phyloP scores from a whole-genome alignment of 768 basidiomycete species.

The Russula dissimulans region DNA sequence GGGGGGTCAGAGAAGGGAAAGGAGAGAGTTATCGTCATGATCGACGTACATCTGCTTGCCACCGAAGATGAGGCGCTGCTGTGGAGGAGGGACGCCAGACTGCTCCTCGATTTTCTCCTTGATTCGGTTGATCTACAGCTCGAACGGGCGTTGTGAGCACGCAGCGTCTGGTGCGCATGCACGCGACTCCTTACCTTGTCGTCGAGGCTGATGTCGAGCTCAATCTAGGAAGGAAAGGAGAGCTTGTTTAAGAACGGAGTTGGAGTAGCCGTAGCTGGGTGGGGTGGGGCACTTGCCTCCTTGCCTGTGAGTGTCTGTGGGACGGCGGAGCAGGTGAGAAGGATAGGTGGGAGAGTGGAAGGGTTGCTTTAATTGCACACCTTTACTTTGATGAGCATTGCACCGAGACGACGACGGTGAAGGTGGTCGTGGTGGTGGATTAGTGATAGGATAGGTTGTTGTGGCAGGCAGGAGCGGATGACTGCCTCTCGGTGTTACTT shows the following conservation, averaged over 20 bases:
- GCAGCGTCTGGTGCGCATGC: too few relatives aligned
- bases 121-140: slow-evolving; percentile 74
- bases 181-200: slow-evolving; percentile 49
- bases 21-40: not conserved
- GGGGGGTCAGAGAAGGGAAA: not conserved
- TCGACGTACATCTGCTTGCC: slow-evolving; percentile 83
- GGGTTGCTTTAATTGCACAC: slow-evolving; percentile 29
- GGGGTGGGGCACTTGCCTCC: slow-evolving; percentile 49
- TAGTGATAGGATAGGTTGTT: not conserved
- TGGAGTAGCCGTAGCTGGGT: not conserved
- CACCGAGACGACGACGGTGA: not conserved
- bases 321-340: not conserved
- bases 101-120: slow-evolving; percentile 99
- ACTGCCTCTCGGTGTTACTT: too few relatives aligned
- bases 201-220: slow-evolving; percentile 87
- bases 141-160: too few relatives aligned
- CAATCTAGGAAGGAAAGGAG: slow-evolving; percentile 47
- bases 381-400: slow-evolving; percentile 89
- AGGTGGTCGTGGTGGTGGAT: slow-evolving; percentile 4
- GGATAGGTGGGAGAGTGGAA: not conserved
- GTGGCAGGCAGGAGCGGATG: too few relatives aligned
- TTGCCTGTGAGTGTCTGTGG: slow-evolving; percentile 89
- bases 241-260: not conserved
- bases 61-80: slow-evolving; percentile 88
- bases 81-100: slow-evolving; percentile 92